phyloP scores from a whole-genome alignment of 2,329 filamentous ascomycete genomes.

The Stachybotrys elegans region DNA sequence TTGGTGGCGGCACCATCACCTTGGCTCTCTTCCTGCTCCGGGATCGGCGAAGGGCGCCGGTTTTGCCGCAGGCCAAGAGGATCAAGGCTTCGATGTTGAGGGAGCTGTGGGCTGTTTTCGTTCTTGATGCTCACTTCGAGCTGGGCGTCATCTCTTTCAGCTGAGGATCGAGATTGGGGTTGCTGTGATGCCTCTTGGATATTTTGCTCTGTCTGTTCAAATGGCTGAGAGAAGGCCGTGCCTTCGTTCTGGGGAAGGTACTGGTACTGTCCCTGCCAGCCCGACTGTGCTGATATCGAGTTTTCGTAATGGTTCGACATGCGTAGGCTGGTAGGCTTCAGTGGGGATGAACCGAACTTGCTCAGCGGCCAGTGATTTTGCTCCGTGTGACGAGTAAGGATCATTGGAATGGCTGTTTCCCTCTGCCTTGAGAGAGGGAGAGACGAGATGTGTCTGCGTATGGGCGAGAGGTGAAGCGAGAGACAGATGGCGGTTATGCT shows the following conservation, averaged over 20 bases:
- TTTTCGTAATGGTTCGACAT: conserved; percentile 54
- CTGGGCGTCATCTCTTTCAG: conserved; percentile 32
- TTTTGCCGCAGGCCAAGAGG: conserved; percentile 36
- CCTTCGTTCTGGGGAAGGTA: conserved; percentile 41
- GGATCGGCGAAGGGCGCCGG: conserved; percentile 24
- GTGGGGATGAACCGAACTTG: conserved; percentile 44
- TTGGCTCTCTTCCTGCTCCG: conserved; percentile 5
- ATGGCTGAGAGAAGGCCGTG: conserved; percentile 39
- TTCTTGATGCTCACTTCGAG: conserved; percentile 65
- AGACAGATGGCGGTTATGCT: no score
- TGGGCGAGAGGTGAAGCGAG: no score
- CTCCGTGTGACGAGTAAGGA: conserved; percentile 51
- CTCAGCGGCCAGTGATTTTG: conserved; percentile 50
- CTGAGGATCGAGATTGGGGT: conserved; percentile 20
- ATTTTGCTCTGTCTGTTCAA: conserved; percentile 33
- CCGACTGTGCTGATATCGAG: conserved; percentile 47
- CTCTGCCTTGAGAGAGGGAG: neutral
- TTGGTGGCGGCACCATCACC: conserved; percentile 6
- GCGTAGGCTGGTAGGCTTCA: conserved; percentile 43
- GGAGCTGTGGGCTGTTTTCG: conserved; percentile 30
- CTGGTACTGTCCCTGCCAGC: conserved; percentile 53
- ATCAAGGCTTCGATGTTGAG: conserved; percentile 31
- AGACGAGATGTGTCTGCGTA: no score
- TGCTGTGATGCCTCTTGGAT: conserved; percentile 4
- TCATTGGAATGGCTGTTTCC: conserved; percentile 26